A percentile compares a stretch with the other conserved stretches of the same genome.
Evolutionary conservation across 2,329 filamentous ascomycete species (phyloP).

Genomic region (Ceratocystis variospora): DNA sequence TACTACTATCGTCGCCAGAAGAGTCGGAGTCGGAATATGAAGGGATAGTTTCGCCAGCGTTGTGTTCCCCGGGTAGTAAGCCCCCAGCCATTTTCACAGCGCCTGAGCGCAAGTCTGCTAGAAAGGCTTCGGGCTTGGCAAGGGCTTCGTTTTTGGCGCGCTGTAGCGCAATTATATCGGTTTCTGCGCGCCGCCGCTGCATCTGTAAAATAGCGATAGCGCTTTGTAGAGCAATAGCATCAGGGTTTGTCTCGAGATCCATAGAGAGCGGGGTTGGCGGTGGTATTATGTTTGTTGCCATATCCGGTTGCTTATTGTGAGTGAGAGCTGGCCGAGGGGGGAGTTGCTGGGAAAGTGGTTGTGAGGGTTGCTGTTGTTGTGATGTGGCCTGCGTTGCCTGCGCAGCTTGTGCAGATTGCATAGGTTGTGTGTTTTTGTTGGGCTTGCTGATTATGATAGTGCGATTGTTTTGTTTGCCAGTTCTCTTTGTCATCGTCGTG

Average conservation of each 20-base stretch:
- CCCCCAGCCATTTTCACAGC: constrained; percentile 35
- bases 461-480: constrained; percentile 16
- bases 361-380: constrained; percentile 1
- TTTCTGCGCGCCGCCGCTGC: constrained; percentile 63
- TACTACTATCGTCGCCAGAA: constrained; percentile 23
- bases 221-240: constrained; percentile 73
- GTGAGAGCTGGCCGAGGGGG: constrained; percentile 30
- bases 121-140: constrained; percentile 57
- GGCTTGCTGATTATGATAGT: constrained; percentile 12
- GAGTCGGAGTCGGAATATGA: constrained; percentile 22
- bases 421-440: not conserved
- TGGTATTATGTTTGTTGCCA: constrained; percentile 26
- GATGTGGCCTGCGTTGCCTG: constrained; percentile 18
- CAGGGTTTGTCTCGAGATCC: constrained; percentile 55
- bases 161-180: constrained; percentile 59
- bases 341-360: constrained; percentile 21
- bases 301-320: constrained; percentile 33
- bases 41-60: constrained; percentile 13
- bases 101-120: constrained; percentile 51
- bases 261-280: constrained; percentile 40
- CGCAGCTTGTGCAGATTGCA: constrained; percentile 7
- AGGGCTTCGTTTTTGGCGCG: constrained; percentile 57
- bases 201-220: constrained; percentile 78
- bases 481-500: not conserved
- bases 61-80: constrained; percentile 20